Conservation (phyloP, 2,329 filamentous ascomycete species). For the Venturia asperata region DNA sequence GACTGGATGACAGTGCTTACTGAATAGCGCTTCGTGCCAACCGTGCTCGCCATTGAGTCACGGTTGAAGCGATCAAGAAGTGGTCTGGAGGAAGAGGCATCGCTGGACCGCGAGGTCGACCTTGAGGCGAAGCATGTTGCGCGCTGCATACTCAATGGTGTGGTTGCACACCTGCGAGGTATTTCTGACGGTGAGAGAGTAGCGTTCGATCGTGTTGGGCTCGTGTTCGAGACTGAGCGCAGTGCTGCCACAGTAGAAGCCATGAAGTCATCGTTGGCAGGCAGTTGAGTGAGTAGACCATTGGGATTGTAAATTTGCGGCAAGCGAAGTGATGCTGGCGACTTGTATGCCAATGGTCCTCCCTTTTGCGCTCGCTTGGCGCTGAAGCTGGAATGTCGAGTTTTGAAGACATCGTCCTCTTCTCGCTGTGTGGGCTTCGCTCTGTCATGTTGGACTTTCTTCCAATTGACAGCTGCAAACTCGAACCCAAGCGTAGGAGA, state of each 20-base stretch:
- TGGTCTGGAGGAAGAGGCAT: not conserved
- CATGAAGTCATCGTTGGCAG: slow-evolving; percentile 7
- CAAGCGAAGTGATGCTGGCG: not conserved
- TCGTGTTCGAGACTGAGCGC: not conserved
- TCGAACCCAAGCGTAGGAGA: not conserved
- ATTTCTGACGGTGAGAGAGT: not conserved
- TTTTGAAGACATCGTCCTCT: not conserved
- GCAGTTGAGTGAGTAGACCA: not conserved
- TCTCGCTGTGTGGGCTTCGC: not conserved
- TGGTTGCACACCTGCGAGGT: not conserved
- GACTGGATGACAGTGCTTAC: not conserved
- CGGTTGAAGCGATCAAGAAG: not conserved
- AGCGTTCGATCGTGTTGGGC: not conserved
- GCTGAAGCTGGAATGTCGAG: not conserved
- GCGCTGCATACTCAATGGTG: not conserved
- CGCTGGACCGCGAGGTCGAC: not conserved
- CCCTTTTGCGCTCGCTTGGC: slow-evolving; percentile 2
- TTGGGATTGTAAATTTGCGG: not conserved
- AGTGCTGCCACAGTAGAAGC: slow-evolving; percentile 3
- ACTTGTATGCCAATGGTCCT: not conserved
- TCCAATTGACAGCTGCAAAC: not conserved
- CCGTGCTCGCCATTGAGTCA: not conserved
- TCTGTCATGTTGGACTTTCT: not conserved
- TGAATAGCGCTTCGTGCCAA: not conserved
- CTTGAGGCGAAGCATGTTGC: not conserved